A percentile compares a stretch with the other conserved stretches of the same genome.
phyloP scores from a whole-genome alignment of 306 rosid genomes.

The Ochetophila trinervis region DNA sequence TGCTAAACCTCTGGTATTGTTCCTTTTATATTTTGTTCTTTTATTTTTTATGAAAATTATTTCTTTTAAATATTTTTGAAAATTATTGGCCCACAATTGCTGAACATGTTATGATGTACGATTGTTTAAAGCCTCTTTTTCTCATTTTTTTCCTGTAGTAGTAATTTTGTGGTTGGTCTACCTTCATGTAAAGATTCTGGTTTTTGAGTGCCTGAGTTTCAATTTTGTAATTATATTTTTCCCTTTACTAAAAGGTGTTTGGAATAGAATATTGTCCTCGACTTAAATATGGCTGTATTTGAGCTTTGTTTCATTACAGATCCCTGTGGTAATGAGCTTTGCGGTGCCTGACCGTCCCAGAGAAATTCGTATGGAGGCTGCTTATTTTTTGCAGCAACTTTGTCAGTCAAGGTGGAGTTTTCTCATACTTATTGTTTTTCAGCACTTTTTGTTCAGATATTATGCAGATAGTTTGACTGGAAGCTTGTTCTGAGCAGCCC shows the following conservation, averaged over 20 bases:
- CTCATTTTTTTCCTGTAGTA: too few species aligned
- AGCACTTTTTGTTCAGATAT: conserved; percentile 9
- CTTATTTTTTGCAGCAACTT: conserved; percentile 89
- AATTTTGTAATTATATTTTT: not conserved
- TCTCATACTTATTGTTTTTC: conserved; percentile 9
- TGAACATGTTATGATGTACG: too few species aligned
- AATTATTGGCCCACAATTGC: too few species aligned
- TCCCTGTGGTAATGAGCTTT: conserved; percentile 87
- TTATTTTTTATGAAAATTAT: too few species aligned
- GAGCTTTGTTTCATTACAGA: conserved; percentile 48
- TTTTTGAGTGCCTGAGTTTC: too few species aligned
- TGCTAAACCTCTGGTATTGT: too few species aligned
- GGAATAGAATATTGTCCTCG: not conserved
- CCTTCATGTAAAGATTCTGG: too few species aligned
- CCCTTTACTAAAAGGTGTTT: not conserved
- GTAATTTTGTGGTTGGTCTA: too few species aligned
- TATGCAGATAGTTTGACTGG: conserved; percentile 21
- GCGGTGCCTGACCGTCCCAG: conserved; percentile 90
- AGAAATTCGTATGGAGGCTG: conserved; percentile 99
- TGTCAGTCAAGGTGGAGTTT: conserved; percentile 84
- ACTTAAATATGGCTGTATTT: conserved; percentile 25
- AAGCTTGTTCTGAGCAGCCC: conserved; percentile 50
- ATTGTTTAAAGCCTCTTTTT: too few species aligned
- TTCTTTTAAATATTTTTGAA: too few species aligned
- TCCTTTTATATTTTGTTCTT: too few species aligned